Percentiles rank a stretch among this genome's conserved stretches.
phyloP scores from a whole-genome alignment of 495 filamentous ascomycete genomes.

The Barbatosphaeria neglecta region DNA sequence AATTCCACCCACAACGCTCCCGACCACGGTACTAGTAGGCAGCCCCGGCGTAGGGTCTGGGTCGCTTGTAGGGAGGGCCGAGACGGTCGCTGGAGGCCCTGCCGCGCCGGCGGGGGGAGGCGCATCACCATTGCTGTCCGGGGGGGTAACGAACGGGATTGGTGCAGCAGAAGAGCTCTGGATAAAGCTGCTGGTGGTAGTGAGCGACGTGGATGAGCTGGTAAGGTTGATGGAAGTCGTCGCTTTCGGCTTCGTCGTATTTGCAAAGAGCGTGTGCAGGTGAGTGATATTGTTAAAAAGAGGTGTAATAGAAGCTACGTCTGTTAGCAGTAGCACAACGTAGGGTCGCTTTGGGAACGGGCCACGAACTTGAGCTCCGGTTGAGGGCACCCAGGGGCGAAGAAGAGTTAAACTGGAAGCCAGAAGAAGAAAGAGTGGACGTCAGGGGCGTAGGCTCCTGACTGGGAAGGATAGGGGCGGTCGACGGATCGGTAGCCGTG shows the following conservation, averaged over 20 bases:
- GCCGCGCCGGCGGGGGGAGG: background rate
- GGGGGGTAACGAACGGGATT: background rate
- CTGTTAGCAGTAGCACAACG: conserved; percentile 5
- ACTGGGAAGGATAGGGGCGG: conserved; percentile 7
- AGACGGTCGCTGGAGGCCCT: background rate
- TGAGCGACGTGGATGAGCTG: conserved; percentile 12
- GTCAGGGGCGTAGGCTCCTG: conserved; percentile 21
- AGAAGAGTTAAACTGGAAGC: conserved; percentile 29
- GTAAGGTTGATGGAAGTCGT: no score
- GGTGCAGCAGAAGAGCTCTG: conserved; percentile 4
- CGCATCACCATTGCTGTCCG: conserved; percentile 3
- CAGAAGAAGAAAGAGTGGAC: conserved; percentile 40
- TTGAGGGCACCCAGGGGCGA: conserved; percentile 27
- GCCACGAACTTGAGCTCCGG: conserved; percentile 25
- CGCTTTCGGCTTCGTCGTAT: conserved; percentile 19
- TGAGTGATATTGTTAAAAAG: conserved; percentile 28
- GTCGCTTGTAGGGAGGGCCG: background rate
- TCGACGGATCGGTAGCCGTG: conserved; percentile 7
- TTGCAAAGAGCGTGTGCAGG: conserved; percentile 15
- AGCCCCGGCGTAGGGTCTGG: background rate
- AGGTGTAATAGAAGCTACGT: conserved; percentile 19
- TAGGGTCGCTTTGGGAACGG: background rate
- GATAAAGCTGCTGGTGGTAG: conserved; percentile 7
- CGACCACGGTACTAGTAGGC: conserved; percentile 34
- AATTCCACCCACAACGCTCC: conserved; percentile 54